A percentile compares a stretch with the other conserved stretches of the same genome.
Evolutionary conservation across 768 basidiomycete genomes (phyloP).

Genomic region (Cytidiella melzeri): DNA sequence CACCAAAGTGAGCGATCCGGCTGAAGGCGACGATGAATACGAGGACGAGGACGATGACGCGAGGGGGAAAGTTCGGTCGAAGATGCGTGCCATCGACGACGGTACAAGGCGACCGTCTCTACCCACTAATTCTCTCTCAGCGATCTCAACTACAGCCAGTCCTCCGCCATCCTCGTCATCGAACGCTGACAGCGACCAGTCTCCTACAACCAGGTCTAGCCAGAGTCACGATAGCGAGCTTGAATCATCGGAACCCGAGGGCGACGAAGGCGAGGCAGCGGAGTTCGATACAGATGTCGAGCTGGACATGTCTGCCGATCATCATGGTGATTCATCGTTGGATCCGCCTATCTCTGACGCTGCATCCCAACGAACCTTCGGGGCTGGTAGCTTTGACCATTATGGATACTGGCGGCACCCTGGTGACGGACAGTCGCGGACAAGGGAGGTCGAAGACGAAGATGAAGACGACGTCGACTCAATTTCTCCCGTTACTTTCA

Average conservation of each 20-base stretch:
- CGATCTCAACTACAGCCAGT: neutral
- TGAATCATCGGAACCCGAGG: conserved; percentile 17
- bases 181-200: neutral
- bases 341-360: conserved; percentile 32
- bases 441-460: conserved; percentile 6
- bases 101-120: conserved; percentile 35
- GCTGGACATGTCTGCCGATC: conserved; percentile 23
- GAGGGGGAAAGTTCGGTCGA: conserved; percentile 28
- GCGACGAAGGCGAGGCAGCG: conserved; percentile 9
- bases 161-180: neutral
- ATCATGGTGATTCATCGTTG: conserved; percentile 5
- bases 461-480: conserved; percentile 7
- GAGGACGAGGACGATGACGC: conserved; percentile 31
- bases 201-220: conserved; percentile 4
- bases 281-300: conserved; percentile 30
- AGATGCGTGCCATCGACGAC: conserved; percentile 40
- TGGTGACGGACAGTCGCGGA: conserved; percentile 29
- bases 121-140: conserved; percentile 27
- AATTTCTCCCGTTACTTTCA: conserved; percentile 11
- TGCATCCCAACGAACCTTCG: conserved; percentile 46
- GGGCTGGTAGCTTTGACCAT: conserved; percentile 25
- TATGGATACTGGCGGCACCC: conserved; percentile 15
- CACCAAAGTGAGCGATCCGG: conserved; percentile 26
- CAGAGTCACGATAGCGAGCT: conserved; percentile 16
- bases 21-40: conserved; percentile 27